Percentiles rank a stretch among this genome's conserved stretches.
These are phyloP conservation scores for Pseudogymnoascus sp. DNA, from an alignment of 2,329 filamentous ascomycete species.

Conservation along the genomic window DNA sequence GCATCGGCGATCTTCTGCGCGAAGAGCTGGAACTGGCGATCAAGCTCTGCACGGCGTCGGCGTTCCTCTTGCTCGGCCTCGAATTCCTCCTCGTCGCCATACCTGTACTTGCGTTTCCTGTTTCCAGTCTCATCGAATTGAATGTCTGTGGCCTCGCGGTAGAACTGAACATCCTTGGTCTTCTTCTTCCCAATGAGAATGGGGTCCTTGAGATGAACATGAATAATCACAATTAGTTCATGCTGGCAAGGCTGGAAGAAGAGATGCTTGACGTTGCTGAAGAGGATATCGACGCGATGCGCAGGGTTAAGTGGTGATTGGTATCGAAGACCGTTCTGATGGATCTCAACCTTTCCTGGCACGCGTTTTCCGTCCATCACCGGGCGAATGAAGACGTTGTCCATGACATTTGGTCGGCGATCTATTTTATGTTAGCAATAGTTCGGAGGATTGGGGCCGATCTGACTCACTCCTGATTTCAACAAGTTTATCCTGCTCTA, in stretches of 20 bases:
- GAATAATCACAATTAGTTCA: conserved; percentile 94
- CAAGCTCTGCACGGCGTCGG: conserved; percentile 79
- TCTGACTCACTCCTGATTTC: conserved; percentile 73
- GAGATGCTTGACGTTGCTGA: conserved; percentile 96
- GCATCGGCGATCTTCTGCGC: conserved; percentile 97
- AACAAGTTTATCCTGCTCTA: conserved; percentile 94
- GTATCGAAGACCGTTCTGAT: conserved; percentile 98
- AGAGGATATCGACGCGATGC: conserved; percentile 84
- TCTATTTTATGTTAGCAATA: conserved; percentile 48
- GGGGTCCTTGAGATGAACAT: conserved; percentile 94
- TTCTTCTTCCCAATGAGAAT: conserved; percentile 98
- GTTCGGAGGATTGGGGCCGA: background rate
- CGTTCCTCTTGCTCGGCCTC: conserved; percentile 97
- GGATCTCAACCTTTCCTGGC: conserved; percentile 90
- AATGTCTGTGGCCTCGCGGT: conserved; percentile 94
- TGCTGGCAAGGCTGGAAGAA: conserved; percentile 98
- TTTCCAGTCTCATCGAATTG: conserved; percentile 99
- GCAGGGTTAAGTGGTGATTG: conserved; percentile 71
- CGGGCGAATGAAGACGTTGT: conserved; percentile 92
- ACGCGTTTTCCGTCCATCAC: conserved; percentile 96
- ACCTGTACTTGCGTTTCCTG: conserved; percentile 92
- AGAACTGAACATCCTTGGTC: conserved; percentile 98
- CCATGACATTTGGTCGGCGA: conserved; percentile 79
- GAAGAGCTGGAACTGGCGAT: conserved; percentile 92
- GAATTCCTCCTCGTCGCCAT: conserved; percentile 97